phyloP scores from a whole-genome alignment of 257 asterid genomes.

The Solanum arcanum region DNA sequence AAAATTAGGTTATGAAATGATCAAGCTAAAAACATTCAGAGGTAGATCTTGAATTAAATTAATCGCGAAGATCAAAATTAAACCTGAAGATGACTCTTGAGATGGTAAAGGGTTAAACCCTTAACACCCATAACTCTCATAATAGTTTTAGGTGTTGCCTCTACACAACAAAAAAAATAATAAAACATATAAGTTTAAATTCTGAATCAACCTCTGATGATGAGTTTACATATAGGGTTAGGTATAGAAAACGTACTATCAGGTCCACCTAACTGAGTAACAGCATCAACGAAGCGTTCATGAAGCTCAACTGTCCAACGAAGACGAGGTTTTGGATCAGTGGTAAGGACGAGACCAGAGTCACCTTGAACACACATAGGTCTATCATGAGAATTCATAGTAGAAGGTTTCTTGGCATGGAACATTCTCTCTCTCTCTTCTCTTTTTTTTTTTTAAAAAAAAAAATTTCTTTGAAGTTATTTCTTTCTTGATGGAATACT shows the following conservation, averaged over 20 bases:
- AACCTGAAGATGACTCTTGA: constrained; percentile 99
- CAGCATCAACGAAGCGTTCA: constrained; percentile 89
- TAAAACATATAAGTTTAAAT: background rate
- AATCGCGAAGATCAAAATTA: background rate
- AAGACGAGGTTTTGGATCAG: constrained; percentile 92
- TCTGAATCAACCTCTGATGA: background rate
- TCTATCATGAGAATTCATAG: constrained; percentile 23
- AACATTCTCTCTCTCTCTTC: constrained; percentile 10
- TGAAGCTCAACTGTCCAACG: constrained; percentile 93
- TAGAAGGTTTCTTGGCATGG: constrained; percentile 25
- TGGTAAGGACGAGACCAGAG: constrained; percentile 88
- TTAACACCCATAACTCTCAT: constrained; percentile 98
- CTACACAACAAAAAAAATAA: constrained; percentile 10
- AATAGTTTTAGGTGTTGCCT: constrained; percentile 98
- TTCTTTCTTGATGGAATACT: background rate
- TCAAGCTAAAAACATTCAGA: background rate
- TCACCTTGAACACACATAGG: constrained; percentile 48
- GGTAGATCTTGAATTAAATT: background rate
- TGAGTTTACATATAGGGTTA: background rate
- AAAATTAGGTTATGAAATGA: background rate
- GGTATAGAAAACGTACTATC: constrained; percentile 36
- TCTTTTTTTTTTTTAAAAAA: background rate
- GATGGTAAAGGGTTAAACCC: constrained; percentile 96
- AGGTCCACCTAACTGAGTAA: constrained; percentile 87
- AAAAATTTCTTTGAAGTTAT: background rate